phyloP scores from a whole-genome alignment of 306 rosid species.

The Prunus davidiana region DNA sequence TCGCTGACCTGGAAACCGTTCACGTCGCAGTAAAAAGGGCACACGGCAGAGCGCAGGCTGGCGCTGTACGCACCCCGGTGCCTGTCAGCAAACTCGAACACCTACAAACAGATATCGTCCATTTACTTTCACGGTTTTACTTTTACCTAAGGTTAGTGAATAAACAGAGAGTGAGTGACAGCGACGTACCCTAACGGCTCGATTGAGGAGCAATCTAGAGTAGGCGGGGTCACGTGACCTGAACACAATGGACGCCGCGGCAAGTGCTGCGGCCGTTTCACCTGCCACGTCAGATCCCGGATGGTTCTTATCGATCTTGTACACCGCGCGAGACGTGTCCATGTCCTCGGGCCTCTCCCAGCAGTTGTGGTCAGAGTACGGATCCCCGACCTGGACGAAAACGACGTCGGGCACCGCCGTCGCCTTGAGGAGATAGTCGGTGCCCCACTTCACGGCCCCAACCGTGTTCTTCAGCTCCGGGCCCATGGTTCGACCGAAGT shows the following conservation, averaged over 20 bases:
- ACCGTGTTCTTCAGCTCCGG: conserved; percentile 67
- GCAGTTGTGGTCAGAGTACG: conserved; percentile 84
- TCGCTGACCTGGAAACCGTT: conserved; percentile 80
- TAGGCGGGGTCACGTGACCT: conserved; percentile 91
- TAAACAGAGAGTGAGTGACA: conserved; percentile 20
- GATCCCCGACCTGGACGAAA: conserved; percentile 85
- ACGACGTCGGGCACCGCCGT: conserved; percentile 74
- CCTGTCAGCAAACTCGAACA: conserved; percentile 89
- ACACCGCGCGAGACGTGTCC: conserved; percentile 87
- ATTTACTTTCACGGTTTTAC: conserved; percentile 10
- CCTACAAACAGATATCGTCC: conserved; percentile 56
- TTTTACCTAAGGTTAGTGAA: neutral
- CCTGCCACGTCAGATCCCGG: conserved; percentile 99
- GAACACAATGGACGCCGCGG: conserved; percentile 98
- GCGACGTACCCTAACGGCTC: conserved; percentile 91
- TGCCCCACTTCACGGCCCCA: conserved; percentile 71
- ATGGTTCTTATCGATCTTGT: conserved; percentile 64
- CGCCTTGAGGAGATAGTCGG: conserved; percentile 79
- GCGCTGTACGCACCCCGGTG: conserved; percentile 95
- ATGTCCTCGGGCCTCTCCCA: conserved; percentile 99
- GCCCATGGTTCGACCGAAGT: conserved; percentile 80
- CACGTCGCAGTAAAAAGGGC: conserved; percentile 92
- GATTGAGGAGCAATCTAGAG: conserved; percentile 72
- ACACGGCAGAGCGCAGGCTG: conserved; percentile 69
- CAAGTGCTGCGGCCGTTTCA: conserved; percentile 94